phyloP scores from a whole-genome alignment of 306 rosid genomes.

The Fragaria iinumae region DNA sequence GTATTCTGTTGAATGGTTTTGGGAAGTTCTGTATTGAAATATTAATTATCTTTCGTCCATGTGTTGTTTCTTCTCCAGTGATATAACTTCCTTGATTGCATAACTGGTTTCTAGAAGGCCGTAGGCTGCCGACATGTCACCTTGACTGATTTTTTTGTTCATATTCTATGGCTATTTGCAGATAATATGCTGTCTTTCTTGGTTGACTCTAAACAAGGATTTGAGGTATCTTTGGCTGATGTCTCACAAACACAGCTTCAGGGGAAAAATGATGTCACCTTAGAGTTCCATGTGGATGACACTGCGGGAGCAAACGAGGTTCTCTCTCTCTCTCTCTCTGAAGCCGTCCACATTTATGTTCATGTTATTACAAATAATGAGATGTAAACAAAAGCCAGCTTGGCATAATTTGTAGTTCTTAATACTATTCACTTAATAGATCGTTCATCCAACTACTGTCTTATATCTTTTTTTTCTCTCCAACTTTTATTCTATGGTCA shows the following conservation, averaged over 20 bases:
- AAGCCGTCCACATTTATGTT: not conserved
- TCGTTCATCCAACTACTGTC: not conserved
- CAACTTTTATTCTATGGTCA: slow-evolving; percentile 19
- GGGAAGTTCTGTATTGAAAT: not conserved
- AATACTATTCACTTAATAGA: not conserved
- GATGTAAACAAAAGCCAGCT: slow-evolving; percentile 1
- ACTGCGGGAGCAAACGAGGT: slow-evolving; percentile 99
- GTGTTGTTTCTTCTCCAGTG: not conserved
- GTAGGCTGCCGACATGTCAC: not conserved
- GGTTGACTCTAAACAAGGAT: slow-evolving; percentile 95
- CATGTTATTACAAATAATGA: not conserved
- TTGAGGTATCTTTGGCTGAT: slow-evolving; percentile 96
- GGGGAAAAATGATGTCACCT: slow-evolving; percentile 89
- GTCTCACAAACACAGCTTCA: slow-evolving; percentile 93
- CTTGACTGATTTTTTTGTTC: not conserved
- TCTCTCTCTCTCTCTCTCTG: slow-evolving; percentile 6
- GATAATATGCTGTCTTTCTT: slow-evolving; percentile 87
- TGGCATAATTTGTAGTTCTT: not conserved
- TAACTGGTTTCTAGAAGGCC: not conserved
- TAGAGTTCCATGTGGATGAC: slow-evolving; percentile 97
- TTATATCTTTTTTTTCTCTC: slow-evolving; percentile 6
- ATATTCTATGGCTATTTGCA: slow-evolving; percentile 36
- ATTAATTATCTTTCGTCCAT: not conserved
- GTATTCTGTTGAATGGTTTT: not conserved
- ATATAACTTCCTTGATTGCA: not conserved